Evolutionary conservation across 306 rosid species (phyloP).

Genomic region (Mimosa pudica): DNA sequence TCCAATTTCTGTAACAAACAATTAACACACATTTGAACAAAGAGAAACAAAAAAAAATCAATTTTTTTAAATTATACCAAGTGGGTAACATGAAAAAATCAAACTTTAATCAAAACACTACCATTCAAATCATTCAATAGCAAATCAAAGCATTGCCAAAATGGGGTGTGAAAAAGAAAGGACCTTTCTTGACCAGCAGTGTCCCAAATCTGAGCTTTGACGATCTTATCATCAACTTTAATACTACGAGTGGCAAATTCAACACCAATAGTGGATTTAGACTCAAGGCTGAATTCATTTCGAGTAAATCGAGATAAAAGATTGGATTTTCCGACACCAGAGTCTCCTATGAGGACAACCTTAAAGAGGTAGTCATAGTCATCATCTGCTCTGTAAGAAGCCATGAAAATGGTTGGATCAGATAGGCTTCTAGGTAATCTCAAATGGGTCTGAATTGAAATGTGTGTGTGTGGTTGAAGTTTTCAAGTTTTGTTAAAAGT

Average conservation of each 20-base stretch:
- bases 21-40: not conserved
- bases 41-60: not conserved
- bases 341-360: slow-evolving; percentile 59
- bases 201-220: slow-evolving; percentile 73
- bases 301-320: slow-evolving; percentile 60
- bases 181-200: slow-evolving; percentile 68
- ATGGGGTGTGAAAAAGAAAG: not conserved
- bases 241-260: slow-evolving; percentile 61
- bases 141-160: not conserved
- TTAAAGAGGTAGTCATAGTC: slow-evolving; percentile 64
- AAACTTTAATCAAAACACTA: not conserved
- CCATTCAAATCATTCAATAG: not conserved
- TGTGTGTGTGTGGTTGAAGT: not conserved
- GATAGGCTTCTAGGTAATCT: not conserved
- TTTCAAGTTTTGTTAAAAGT: not conserved
- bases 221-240: slow-evolving; percentile 51
- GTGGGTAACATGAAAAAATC: not conserved
- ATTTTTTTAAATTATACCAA: too few relatives aligned
- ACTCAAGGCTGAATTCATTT: slow-evolving; percentile 58
- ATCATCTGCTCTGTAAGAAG: slow-evolving; percentile 55
- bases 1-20: not conserved
- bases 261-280: slow-evolving; percentile 63
- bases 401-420: not conserved
- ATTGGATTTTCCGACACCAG: slow-evolving; percentile 61
- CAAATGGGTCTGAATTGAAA: not conserved